These are phyloP conservation scores for Fusarium avenaceum DNA, from an alignment of 2,329 filamentous ascomycete genomes.

Conservation along the genomic window DNA sequence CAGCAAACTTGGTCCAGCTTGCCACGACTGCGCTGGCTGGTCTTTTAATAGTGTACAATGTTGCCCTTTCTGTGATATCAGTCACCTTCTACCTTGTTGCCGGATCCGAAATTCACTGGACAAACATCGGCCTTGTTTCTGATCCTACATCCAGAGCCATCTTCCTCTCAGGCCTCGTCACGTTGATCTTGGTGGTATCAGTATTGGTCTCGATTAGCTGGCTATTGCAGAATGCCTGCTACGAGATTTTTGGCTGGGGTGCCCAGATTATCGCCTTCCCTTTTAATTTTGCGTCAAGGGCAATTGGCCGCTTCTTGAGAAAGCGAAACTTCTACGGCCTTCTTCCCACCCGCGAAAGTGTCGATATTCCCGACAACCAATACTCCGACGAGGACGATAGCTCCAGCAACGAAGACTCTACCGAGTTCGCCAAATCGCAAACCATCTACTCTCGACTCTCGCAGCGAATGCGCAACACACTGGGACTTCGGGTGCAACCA, in stretches of 20 bases:
- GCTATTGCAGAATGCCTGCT: conserved; percentile 47
- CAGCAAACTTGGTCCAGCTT: conserved; percentile 22
- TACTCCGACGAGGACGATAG: conserved; percentile 29
- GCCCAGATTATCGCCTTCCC: conserved; percentile 51
- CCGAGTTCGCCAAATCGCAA: conserved; percentile 14
- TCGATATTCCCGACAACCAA: background rate
- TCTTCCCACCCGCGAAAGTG: conserved; percentile 26
- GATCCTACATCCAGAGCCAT: conserved; percentile 52
- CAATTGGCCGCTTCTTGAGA: conserved; percentile 18
- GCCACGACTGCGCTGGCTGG: conserved; percentile 33
- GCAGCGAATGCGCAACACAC: conserved; percentile 7
- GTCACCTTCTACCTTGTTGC: conserved; percentile 53
- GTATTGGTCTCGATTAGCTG: conserved; percentile 38
- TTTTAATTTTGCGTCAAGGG: conserved; percentile 26
- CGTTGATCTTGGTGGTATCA: conserved; percentile 42
- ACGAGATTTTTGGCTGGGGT: conserved; percentile 46
- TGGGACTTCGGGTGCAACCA: conserved; percentile 14
- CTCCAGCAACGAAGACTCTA: background rate
- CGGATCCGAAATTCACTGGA: conserved; percentile 55
- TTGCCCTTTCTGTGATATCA: conserved; percentile 44
- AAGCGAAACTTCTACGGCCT: conserved; percentile 24
- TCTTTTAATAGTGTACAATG: conserved; percentile 41
- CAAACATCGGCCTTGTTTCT: conserved; percentile 52
- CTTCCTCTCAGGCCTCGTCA: conserved; percentile 54
- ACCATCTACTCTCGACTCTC: conserved; percentile 15